phyloP scores from a whole-genome alignment of 108 stramenopile species.

The Skeletonema potamos region DNA sequence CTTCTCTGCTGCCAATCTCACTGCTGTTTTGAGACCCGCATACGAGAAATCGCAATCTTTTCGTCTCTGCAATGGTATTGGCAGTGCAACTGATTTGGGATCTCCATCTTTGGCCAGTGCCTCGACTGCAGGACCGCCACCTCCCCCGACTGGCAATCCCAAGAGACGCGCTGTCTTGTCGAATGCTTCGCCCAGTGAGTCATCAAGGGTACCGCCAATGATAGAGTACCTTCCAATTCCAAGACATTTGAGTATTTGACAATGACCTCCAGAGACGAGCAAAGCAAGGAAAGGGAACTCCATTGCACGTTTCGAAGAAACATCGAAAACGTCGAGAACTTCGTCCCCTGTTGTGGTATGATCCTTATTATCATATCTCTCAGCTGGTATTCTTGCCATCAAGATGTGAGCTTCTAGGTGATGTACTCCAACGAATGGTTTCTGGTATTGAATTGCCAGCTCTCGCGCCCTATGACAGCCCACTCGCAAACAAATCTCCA shows the following conservation, averaged over 20 bases:
- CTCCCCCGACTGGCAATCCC: constrained; percentile 84
- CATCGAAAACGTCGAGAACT: constrained; percentile 4
- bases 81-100: constrained; percentile 66
- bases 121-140: constrained; percentile 96
- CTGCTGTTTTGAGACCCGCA: constrained; percentile 94
- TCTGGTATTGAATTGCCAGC: constrained; percentile 70
- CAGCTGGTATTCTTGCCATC: constrained; percentile 81
- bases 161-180: constrained; percentile 94
- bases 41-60: constrained; percentile 96
- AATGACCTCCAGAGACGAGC: constrained; percentile 96
- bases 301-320: no score
- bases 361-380: constrained; percentile 20
- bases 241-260: constrained; percentile 86
- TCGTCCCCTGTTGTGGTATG: constrained; percentile 3
- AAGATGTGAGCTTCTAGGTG: constrained; percentile 97
- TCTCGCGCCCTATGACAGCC: constrained; percentile 85
- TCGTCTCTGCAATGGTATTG: constrained; percentile 85
- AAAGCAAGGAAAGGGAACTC: constrained; percentile 96
- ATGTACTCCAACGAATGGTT: constrained; percentile 95
- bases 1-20: constrained; percentile 66
- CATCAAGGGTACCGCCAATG: constrained; percentile 94
- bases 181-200: constrained; percentile 93
- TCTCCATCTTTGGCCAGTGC: constrained; percentile 81
- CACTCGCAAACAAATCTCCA: constrained; percentile 97
- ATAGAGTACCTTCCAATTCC: constrained; percentile 84